Percentiles rank a stretch among this genome's conserved stretches.
Conservation (phyloP, 768 basidiomycete species). For the Rhizopogon vinicolor region DNA sequence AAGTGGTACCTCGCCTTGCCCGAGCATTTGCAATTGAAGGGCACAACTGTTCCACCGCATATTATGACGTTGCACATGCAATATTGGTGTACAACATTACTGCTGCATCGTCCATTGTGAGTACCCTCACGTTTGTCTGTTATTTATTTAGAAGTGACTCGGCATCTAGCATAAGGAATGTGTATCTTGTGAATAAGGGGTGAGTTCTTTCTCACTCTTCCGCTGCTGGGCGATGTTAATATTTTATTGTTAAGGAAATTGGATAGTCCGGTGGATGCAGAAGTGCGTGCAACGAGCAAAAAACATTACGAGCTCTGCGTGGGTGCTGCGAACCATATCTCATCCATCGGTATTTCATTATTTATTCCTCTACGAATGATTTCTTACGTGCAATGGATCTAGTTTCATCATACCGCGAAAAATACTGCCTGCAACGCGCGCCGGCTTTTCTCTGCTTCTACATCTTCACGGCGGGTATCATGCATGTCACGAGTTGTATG, state of each 20-base stretch:
- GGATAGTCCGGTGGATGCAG: conserved; percentile 45
- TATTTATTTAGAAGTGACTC: neutral
- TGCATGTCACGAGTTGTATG: conserved; percentile 73
- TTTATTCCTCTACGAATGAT: neutral
- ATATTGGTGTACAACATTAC: conserved; percentile 75
- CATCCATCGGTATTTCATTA: conserved; percentile 49
- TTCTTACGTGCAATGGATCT: conserved; percentile 3
- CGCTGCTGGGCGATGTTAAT: neutral
- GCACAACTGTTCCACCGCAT: conserved; percentile 50
- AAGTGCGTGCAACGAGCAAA: conserved; percentile 48
- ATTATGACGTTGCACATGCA: conserved; percentile 78
- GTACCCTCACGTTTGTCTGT: conserved; percentile 22
- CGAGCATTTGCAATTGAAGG: conserved; percentile 61
- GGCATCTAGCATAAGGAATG: conserved; percentile 20
- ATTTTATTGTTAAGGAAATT: conserved; percentile 22
- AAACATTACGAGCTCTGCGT: conserved; percentile 72
- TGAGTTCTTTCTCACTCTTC: conserved; percentile 16
- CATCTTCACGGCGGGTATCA: conserved; percentile 73
- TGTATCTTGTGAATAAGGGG: conserved; percentile 31
- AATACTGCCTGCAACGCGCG: conserved; percentile 54
- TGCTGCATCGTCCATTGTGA: conserved; percentile 79
- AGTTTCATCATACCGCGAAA: conserved; percentile 60
- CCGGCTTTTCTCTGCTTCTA: conserved; percentile 76
- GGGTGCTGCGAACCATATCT: conserved; percentile 75
- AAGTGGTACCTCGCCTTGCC: conserved; percentile 75